Evolutionary conservation across 768 basidiomycete species (phyloP), one percentile per base, ranked within the genome.

Genomic region (Termitomyces eurrhizus): DNA sequence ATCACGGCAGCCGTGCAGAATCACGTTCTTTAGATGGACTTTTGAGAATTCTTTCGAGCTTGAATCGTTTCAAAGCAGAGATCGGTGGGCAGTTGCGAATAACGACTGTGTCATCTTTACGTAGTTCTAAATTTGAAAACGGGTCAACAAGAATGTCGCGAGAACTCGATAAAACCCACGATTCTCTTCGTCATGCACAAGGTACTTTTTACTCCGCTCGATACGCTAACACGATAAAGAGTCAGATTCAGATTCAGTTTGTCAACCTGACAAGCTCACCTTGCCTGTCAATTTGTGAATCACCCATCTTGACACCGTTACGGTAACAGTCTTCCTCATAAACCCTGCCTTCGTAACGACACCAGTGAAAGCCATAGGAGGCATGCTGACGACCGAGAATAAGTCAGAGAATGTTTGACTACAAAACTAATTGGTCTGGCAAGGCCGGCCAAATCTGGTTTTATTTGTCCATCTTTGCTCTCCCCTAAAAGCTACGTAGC

Each of bases 241-340:
- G 29, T 58, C 39, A 60, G 55, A 53, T 16, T 52, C 11, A 42
- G 8, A 13, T 42, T 44, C n/a, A 26, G 41, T 11, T 37, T 9
- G 16, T 18, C 24, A 21, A 11, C 56, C 24, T 26, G 14, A 21
- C 4, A 52, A 45, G 46, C 79, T 65, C 64, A 92, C 92, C 80
- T 93, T 93, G 65, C 88, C 86, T 5, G 91, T 93, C 51, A 83
- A 68, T 62, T 83, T 82, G 68, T 93, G 90, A n/a, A 83, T 73
- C 42, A 89, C 78, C 77, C 80, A 84, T 59, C 92, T 83, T 26
- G 88, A 85, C 8, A 93, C 90, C 0, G 89, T 87, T 52, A 93
- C 91, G 0, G 92, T 93, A 14, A 82, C 92, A 0, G 92, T 93
- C 70, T 92, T 93, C 57, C 86, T 78, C 91, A 93, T 93, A 65